Percentiles rank a stretch among this genome's conserved stretches.
Evolutionary conservation across 2,329 filamentous ascomycete species (phyloP).

Genomic region (Fusarium veterinarium): DNA sequence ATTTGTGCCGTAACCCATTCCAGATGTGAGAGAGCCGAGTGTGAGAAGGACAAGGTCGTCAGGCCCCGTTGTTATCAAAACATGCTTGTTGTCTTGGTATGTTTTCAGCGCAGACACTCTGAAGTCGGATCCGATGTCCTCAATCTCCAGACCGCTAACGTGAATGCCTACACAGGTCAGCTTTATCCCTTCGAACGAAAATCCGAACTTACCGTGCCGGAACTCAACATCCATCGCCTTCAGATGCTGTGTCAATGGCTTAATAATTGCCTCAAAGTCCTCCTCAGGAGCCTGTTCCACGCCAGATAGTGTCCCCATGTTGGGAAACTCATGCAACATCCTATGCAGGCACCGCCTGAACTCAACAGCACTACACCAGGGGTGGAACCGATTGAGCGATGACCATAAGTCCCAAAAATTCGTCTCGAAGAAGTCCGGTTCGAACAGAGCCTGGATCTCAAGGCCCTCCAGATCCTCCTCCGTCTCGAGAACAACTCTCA

Average conservation of each 20-base stretch:
- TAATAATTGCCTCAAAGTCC: slow-evolving; percentile 44
- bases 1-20: slow-evolving; percentile 44
- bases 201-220: slow-evolving; percentile 34
- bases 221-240: slow-evolving; percentile 45
- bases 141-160: slow-evolving; percentile 41
- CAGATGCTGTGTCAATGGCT: slow-evolving; percentile 42
- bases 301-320: slow-evolving; percentile 42
- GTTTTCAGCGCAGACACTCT: slow-evolving; percentile 37
- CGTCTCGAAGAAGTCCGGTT: slow-evolving; percentile 44
- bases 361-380: slow-evolving; percentile 46
- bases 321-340: slow-evolving; percentile 45
- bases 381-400: slow-evolving; percentile 44
- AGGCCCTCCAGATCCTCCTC: slow-evolving; percentile 43
- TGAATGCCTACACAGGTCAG: slow-evolving; percentile 39
- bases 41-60: slow-evolving; percentile 39
- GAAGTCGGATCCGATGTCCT: slow-evolving; percentile 35
- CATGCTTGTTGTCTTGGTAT: slow-evolving; percentile 31
- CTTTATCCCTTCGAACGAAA: not conserved
- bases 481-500: slow-evolving; percentile 44
- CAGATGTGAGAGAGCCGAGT: slow-evolving; percentile 41
- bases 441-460: slow-evolving; percentile 44
- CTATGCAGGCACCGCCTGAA: slow-evolving; percentile 43
- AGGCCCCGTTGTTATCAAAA: slow-evolving; percentile 14
- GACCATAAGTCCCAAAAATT: slow-evolving; percentile 46
- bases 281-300: slow-evolving; percentile 44